These are phyloP conservation scores for Ilyonectria sp. DNA, from an alignment of 2,329 filamentous ascomycete genomes.

Conservation along the genomic window DNA sequence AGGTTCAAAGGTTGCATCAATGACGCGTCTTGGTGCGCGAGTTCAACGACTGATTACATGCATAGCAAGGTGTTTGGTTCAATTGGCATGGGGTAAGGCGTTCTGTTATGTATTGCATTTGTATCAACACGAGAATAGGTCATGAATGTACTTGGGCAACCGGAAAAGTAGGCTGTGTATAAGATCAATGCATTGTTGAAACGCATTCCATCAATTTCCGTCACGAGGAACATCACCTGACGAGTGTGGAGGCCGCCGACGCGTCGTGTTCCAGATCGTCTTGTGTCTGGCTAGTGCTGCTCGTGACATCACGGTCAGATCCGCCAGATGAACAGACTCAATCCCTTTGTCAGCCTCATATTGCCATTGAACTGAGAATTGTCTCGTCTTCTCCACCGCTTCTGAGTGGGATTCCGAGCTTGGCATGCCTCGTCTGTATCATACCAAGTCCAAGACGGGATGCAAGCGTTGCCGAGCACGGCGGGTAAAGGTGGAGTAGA, in stretches of 20 bases:
- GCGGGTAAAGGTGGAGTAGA: slow-evolving; percentile 44
- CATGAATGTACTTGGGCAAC: neutral
- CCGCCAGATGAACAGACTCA: neutral
- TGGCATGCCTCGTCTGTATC: slow-evolving; percentile 46
- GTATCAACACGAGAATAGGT: slow-evolving; percentile 16
- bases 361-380: neutral
- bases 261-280: neutral
- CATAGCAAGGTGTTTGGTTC: slow-evolving; percentile 1
- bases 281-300: neutral
- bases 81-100: neutral
- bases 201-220: neutral
- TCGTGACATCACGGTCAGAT: neutral
- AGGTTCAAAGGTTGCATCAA: slow-evolving; percentile 18
- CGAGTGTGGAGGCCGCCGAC: neutral
- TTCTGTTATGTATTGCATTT: neutral
- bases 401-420: neutral
- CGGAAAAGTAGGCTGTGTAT: neutral
- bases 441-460: slow-evolving; percentile 51
- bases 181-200: neutral
- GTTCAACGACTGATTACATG: neutral
- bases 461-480: slow-evolving; percentile 46
- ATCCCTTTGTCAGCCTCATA: neutral
- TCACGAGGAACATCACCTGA: neutral
- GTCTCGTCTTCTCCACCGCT: neutral
- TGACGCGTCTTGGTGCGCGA: neutral